A percentile compares a stretch with the other conserved stretches of the same genome.
These are phyloP conservation scores for Aspergillus clavatus DNA, from an alignment of 2,329 filamentous ascomycete species.

Conservation along the genomic window DNA sequence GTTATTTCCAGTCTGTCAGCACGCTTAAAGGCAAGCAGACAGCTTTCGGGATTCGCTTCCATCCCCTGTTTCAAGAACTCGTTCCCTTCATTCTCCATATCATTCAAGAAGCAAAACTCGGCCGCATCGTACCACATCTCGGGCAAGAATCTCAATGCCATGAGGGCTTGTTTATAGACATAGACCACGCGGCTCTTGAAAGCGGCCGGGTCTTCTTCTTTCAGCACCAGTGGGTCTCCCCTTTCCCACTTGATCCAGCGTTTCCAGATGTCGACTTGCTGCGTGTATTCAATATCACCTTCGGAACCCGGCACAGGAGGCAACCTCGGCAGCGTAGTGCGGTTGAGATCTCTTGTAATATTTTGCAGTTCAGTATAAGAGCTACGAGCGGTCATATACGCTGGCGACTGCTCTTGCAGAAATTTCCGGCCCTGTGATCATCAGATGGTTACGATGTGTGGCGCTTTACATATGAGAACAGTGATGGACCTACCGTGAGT, in stretches of 20 bases:
- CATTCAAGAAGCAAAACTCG: constrained; percentile 83
- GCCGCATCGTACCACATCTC: constrained; percentile 94
- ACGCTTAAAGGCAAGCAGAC: constrained; percentile 80
- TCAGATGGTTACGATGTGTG: constrained; percentile 6
- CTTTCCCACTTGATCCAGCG: constrained; percentile 95
- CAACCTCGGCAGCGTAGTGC: constrained; percentile 72
- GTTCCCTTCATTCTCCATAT: constrained; percentile 65
- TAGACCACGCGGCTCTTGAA: constrained; percentile 79
- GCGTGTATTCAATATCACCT: constrained; percentile 75
- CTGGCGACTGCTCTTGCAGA: constrained; percentile 83
- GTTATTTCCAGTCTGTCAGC: constrained; percentile 81
- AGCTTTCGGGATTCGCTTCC: constrained; percentile 87
- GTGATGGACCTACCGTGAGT: constrained; percentile 58
- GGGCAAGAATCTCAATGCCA: constrained; percentile 90
- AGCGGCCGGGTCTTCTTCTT: constrained; percentile 69
- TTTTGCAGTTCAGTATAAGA: constrained; percentile 89
- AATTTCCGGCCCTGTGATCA: constrained; percentile 77
- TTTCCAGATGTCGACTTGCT: constrained; percentile 86
- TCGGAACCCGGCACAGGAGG: constrained; percentile 82
- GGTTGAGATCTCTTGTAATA: constrained; percentile 68
- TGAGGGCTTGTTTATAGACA: constrained; percentile 87
- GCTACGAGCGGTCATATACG: constrained; percentile 93
- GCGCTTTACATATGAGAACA: background rate
- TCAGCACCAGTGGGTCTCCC: constrained; percentile 80
- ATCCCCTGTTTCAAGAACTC: constrained; percentile 79